Evolutionary conservation across 2,329 filamentous ascomycete species (phyloP).

Genomic region (Microascus cirrosus): DNA sequence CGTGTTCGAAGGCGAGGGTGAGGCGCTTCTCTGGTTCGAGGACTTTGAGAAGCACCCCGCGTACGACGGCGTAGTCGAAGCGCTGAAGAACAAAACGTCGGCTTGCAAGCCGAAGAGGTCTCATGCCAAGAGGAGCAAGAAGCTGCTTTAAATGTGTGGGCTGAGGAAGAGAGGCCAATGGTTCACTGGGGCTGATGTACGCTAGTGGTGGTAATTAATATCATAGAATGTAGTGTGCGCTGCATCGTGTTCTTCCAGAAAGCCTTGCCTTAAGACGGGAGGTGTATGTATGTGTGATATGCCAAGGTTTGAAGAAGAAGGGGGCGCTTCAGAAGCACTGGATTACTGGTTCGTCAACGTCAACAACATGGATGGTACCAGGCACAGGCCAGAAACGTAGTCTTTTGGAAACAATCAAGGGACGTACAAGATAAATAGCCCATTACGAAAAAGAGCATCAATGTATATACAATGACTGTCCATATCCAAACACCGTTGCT

Average conservation of each 20-base stretch:
- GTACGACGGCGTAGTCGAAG: slow-evolving; percentile 13
- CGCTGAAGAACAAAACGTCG: not conserved
- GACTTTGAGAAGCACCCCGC: slow-evolving; percentile 30
- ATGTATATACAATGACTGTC: not conserved
- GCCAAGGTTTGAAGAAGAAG: too few species aligned
- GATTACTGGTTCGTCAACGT: too few species aligned
- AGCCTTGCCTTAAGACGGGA: too few species aligned
- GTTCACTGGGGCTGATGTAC: not conserved
- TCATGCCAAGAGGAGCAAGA: not conserved
- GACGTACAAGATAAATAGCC: too few species aligned
- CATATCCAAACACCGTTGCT: not conserved
- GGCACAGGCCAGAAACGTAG: too few species aligned
- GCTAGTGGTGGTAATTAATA: not conserved
- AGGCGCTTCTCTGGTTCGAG: slow-evolving; percentile 28
- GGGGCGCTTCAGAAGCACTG: too few species aligned
- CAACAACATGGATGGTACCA: too few species aligned
- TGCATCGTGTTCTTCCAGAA: too few species aligned
- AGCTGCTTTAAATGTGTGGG: not conserved
- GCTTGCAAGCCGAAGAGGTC: slow-evolving; percentile 3
- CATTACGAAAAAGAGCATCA: too few species aligned
- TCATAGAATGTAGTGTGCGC: not conserved
- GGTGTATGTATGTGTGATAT: too few species aligned
- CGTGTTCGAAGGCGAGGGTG: slow-evolving; percentile 26
- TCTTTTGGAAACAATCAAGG: too few species aligned
- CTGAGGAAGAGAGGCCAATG: slow-evolving; percentile 36